Evolutionary conservation across 306 rosid species (phyloP).

Genomic region (Cucurbita moschata): DNA sequence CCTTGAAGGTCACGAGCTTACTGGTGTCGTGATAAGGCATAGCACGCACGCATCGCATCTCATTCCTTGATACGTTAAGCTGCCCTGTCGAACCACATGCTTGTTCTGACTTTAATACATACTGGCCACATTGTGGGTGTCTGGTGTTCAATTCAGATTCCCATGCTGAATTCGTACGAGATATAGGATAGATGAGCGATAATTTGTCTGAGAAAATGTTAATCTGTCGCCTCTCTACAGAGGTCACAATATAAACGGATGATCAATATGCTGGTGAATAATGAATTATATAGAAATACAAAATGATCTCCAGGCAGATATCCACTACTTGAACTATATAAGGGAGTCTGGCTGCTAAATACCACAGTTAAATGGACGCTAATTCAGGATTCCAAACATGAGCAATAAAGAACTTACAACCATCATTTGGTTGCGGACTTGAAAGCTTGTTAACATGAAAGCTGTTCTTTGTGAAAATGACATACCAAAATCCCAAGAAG

Average conservation of each 20-base stretch:
- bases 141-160: constrained; percentile 21
- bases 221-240: constrained; percentile 46
- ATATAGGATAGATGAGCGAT: constrained; percentile 25
- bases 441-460: background rate
- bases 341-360: background rate
- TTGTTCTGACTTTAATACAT: constrained; percentile 33
- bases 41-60: constrained; percentile 15
- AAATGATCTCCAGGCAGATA: background rate
- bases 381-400: background rate
- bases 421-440: background rate
- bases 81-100: constrained; percentile 12
- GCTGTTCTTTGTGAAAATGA: background rate
- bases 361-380: background rate
- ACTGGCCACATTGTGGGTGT: constrained; percentile 41
- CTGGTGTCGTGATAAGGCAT: constrained; percentile 27
- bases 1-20: constrained; percentile 27
- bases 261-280: background rate
- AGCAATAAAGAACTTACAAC: background rate
- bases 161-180: constrained; percentile 31
- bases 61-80: constrained; percentile 13
- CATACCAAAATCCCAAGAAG: constrained; percentile 49
- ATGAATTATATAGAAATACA: background rate
- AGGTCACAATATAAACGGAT: background rate
- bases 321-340: background rate
- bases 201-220: constrained; percentile 17